phyloP scores from a whole-genome alignment of 768 basidiomycete species.

The Suillus subaureus region DNA sequence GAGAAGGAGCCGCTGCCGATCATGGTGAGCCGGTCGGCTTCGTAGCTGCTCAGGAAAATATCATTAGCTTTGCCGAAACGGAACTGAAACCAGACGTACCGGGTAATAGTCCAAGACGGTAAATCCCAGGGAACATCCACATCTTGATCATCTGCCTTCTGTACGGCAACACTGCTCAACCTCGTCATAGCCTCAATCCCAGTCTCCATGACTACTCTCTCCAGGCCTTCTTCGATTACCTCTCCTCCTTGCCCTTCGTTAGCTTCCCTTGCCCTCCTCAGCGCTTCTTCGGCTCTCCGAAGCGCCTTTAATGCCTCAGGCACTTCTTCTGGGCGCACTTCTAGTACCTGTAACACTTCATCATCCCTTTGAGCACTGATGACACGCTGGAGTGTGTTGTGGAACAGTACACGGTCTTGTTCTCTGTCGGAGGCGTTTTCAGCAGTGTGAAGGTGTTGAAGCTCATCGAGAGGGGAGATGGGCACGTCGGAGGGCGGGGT shows the following conservation, averaged over 20 bases:
- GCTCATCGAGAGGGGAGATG: background rate
- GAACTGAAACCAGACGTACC: slow-evolving; percentile 33
- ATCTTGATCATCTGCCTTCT: slow-evolving; percentile 14
- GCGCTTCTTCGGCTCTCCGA: background rate
- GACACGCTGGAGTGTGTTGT: background rate
- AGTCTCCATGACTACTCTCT: slow-evolving; percentile 70
- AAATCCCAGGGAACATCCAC: slow-evolving; percentile 34
- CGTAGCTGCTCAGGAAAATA: slow-evolving; percentile 48
- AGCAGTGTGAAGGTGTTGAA: background rate
- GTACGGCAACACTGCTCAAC: slow-evolving; percentile 43
- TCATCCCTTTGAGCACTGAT: background rate
- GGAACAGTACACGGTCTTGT: slow-evolving; percentile 1
- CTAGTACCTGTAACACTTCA: background rate
- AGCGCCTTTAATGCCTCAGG: background rate
- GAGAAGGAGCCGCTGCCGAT: slow-evolving; percentile 79
- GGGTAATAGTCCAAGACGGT: slow-evolving; percentile 79
- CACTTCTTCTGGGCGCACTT: background rate
- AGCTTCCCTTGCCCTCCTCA: background rate
- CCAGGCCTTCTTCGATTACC: slow-evolving; percentile 18
- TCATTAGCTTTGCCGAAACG: background rate
- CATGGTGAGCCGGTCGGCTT: slow-evolving; percentile 69
- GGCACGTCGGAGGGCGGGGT: background rate
- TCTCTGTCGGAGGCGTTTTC: background rate
- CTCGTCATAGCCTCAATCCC: slow-evolving; percentile 72
- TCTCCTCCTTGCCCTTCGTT: background rate